Base-by-base conservation (phyloP, 108 stramenopile genomes). In the Poteriospumella lacustris region DNA sequence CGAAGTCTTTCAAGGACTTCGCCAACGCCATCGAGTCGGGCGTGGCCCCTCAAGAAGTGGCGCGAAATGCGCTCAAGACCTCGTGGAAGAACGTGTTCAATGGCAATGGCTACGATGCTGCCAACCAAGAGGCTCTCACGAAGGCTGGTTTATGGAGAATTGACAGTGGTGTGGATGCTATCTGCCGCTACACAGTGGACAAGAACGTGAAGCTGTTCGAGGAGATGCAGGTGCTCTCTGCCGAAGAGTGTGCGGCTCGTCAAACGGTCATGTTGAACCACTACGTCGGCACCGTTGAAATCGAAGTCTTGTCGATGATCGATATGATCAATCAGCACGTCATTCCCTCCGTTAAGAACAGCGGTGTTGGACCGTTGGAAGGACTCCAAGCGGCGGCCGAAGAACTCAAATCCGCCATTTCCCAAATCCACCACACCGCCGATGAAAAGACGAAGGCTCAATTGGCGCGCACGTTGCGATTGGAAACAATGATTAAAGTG, bases 281-380 rank as follows among this genome's bases (percentile, higher is more conserved):
- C 83, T 96, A 96, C 89, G 87, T 89, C 60, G 92, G 92, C 69
- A 92, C 91, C 68, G 92, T 96, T 39, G 91, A 93, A 67, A 93
- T 94, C 84, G 95, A 96, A 81, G 93, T 92, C 31, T 87, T 89
- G 80, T 83, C 81, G 78, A 59, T 96, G 84, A 68, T 94, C 52
- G 94, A 96, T 79, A 94, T 96, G 95, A 86, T 96, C 86, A 90
- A 92, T 79, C 93, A 94, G 82, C 89, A 92, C 87, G 88, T 94
- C 80, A 88, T 96, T 58, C 95, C 95, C 3, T 84, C 91, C 60
- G 77, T 44, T 15, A 89, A 84, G 38, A 44, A 92, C 76, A 89
- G 89, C 86, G 79, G 44, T 26, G 70, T 73, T 3, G 70, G 36
- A 28, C 47, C 43, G 40, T 91, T 89, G 34, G 52, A 92, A 34